phyloP scores from a whole-genome alignment of 306 rosid species.

The Ormosia emarginata region DNA sequence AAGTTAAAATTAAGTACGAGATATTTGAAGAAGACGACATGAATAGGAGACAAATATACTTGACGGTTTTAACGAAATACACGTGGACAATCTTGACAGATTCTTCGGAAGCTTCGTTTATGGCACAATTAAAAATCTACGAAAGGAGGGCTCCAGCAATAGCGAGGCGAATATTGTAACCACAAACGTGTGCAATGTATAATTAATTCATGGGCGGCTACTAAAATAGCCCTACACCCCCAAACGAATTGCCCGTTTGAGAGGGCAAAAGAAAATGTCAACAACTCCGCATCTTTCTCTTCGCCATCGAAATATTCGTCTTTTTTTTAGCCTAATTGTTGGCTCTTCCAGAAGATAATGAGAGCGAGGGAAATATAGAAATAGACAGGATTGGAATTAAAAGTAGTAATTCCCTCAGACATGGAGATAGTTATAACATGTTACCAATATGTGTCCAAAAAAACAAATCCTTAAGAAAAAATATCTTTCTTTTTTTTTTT shows the following conservation, averaged over 20 bases:
- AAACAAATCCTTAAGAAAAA: no score
- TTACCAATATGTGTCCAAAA: not conserved
- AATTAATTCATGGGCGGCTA: not conserved
- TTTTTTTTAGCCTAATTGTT: not conserved
- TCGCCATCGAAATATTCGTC: not conserved
- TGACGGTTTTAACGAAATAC: slow-evolving; percentile 10
- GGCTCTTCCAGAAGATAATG: not conserved
- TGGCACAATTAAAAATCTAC: not conserved
- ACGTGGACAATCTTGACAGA: slow-evolving; percentile 18
- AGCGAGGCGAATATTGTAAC: not conserved
- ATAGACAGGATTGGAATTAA: not conserved
- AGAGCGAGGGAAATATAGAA: not conserved
- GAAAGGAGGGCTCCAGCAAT: not conserved
- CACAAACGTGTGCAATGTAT: slow-evolving; percentile 11
- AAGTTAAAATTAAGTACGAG: not conserved
- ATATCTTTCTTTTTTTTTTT: no score
- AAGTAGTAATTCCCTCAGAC: not conserved
- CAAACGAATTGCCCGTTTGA: not conserved
- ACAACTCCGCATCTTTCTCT: not conserved
- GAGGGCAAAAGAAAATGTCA: not conserved
- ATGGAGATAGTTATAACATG: not conserved
- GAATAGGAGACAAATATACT: not conserved
- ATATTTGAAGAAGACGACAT: slow-evolving; percentile 7
- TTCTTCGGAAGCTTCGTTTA: not conserved
- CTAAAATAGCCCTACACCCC: not conserved